phyloP scores from a whole-genome alignment of 208 protist genomes.

The Trypanosomatidae sp. region DNA sequence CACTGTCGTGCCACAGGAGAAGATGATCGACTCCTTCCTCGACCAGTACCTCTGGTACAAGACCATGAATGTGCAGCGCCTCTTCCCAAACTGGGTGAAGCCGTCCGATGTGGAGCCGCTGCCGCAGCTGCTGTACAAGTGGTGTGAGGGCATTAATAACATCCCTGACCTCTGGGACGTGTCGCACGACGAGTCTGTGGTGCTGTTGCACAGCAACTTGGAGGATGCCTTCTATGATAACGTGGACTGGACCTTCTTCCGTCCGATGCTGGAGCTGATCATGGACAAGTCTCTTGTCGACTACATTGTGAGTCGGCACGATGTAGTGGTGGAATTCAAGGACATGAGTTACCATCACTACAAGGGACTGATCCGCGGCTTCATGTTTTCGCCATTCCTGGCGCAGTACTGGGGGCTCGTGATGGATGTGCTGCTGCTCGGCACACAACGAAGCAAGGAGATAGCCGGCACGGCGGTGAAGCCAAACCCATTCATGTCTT shows the following conservation, averaged over 20 bases:
- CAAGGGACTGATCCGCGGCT: constrained; percentile 99
- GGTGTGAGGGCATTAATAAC: constrained; percentile 99
- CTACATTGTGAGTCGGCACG: constrained; percentile 99
- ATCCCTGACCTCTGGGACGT: constrained; percentile 98
- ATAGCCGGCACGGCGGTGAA: constrained; percentile 96
- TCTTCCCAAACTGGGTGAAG: constrained; percentile 99
- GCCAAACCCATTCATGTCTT: constrained; percentile 99
- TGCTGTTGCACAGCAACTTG: constrained; percentile 98
- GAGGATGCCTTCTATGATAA: constrained; percentile 99
- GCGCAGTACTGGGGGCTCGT: constrained; percentile 99
- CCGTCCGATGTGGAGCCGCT: constrained; percentile 99
- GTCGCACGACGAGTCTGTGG: constrained; percentile 97
- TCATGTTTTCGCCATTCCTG: constrained; percentile 99
- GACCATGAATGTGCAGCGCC: constrained; percentile 96
- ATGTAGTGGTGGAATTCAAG: constrained; percentile 99
- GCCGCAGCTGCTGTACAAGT: constrained; percentile 99
- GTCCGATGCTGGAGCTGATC: constrained; percentile 99
- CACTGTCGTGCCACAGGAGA: constrained; percentile 99
- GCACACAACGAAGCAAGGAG: constrained; percentile 97
- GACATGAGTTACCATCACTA: constrained; percentile 99
- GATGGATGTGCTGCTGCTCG: constrained; percentile 99
- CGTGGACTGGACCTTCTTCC: constrained; percentile 99
- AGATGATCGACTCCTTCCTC: constrained; percentile 99
- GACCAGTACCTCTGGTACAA: constrained; percentile 99
- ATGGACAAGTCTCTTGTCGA: constrained; percentile 99